phyloP scores from a whole-genome alignment of 495 filamentous ascomycete species.

The Aspergillus bertholletiae region DNA sequence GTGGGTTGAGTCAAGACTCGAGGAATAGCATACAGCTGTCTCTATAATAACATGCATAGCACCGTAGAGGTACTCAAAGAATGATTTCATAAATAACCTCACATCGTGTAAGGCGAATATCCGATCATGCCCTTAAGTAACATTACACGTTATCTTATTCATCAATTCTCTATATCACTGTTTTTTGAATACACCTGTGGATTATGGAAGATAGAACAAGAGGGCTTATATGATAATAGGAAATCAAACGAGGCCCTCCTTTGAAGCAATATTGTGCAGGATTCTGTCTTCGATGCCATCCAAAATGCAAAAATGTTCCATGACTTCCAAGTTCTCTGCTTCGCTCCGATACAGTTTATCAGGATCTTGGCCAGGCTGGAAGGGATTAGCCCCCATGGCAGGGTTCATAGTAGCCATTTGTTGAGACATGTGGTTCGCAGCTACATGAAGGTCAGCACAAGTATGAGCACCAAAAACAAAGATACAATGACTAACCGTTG shows the following conservation, averaged over 20 bases:
- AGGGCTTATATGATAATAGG: not conserved
- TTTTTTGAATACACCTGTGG: not conserved
- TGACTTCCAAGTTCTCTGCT: constrained; percentile 91
- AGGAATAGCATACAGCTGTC: not conserved
- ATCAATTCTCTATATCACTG: not conserved
- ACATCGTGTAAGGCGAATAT: not conserved
- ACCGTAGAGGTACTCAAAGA: not conserved
- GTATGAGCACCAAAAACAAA: not conserved
- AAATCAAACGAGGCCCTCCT: constrained; percentile 14
- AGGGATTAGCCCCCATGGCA: constrained; percentile 64
- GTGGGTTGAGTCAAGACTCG: not conserved
- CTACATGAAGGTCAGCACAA: constrained; percentile 39
- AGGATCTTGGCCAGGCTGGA: constrained; percentile 91
- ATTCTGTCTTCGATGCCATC: constrained; percentile 83
- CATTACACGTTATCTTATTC: no score
- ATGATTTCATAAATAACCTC: not conserved
- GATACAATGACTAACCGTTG: constrained; percentile 63
- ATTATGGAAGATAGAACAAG: not conserved
- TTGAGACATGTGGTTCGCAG: constrained; percentile 89
- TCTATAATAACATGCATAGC: not conserved
- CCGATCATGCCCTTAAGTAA: not conserved
- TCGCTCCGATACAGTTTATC: constrained; percentile 89
- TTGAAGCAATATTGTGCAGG: constrained; percentile 45
- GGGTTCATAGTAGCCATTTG: constrained; percentile 87
- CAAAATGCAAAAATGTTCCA: constrained; percentile 87